These are phyloP conservation scores for Metarhizium robertsii DNA, from an alignment of 2,329 filamentous ascomycete species.

Conservation along the genomic window DNA sequence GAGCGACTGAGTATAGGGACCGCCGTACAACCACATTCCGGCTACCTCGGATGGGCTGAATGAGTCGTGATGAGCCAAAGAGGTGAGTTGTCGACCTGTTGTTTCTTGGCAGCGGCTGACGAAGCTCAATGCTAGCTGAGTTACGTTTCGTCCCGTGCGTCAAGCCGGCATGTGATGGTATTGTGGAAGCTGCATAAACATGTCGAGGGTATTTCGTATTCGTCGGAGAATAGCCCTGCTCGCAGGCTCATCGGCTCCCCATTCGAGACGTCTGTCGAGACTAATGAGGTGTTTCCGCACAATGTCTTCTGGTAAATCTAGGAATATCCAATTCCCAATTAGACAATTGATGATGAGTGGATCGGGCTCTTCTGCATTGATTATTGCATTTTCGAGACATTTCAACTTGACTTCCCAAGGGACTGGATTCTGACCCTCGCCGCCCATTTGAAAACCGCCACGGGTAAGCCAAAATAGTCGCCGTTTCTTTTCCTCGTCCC, in stretches of 20 bases:
- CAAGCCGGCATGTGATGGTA: background rate
- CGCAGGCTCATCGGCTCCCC: slow-evolving; percentile 18
- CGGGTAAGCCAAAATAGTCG: slow-evolving; percentile 38
- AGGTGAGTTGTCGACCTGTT: no score
- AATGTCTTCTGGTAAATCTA: slow-evolving; percentile 19
- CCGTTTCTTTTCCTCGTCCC: slow-evolving; percentile 27
- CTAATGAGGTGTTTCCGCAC: slow-evolving; percentile 15
- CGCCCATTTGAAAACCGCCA: slow-evolving; percentile 24
- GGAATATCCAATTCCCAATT: slow-evolving; percentile 17
- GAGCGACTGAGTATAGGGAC: no score
- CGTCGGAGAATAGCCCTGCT: slow-evolving; percentile 16
- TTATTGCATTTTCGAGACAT: slow-evolving; percentile 26
- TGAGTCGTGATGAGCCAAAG: no score
- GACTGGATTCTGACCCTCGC: slow-evolving; percentile 14
- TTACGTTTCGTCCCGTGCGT: background rate
- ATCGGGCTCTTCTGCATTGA: slow-evolving; percentile 19
- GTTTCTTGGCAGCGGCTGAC: background rate
- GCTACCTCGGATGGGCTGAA: background rate
- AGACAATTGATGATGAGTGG: slow-evolving; percentile 22
- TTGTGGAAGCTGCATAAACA: slow-evolving; percentile 7
- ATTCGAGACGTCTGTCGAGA: slow-evolving; percentile 20
- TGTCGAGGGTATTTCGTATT: slow-evolving; percentile 4
- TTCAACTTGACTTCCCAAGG: slow-evolving; percentile 33
- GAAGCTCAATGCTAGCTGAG: background rate
- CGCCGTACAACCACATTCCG: no score